Percentiles rank a stretch among this genome's conserved stretches.
These are phyloP conservation scores for Acorus gramineus DNA, from an alignment of 106 monocot genomes.

Conservation along the genomic window DNA sequence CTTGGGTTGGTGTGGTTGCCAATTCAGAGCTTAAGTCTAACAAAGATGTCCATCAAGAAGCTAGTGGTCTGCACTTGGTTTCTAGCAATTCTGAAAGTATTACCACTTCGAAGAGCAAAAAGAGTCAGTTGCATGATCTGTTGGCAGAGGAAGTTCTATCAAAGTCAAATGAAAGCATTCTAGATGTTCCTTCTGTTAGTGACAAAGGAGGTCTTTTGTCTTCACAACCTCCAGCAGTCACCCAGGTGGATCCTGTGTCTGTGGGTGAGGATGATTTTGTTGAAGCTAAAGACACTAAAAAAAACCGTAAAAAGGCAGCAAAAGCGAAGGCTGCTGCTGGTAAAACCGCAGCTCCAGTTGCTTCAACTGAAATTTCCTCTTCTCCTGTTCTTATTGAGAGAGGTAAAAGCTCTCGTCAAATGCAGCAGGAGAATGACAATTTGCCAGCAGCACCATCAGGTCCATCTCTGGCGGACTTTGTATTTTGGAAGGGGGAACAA, in stretches of 20 bases:
- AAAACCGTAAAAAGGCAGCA: constrained; percentile 64
- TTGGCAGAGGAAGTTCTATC: constrained; percentile 69
- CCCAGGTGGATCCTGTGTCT: constrained; percentile 8
- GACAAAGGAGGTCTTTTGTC: constrained; percentile 11
- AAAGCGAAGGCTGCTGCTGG: constrained; percentile 50
- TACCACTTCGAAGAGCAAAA: constrained; percentile 29
- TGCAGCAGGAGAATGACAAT: constrained; percentile 45
- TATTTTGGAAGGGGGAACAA: constrained; percentile 81
- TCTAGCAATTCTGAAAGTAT: constrained; percentile 8
- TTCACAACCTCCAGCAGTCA: constrained; percentile 6
- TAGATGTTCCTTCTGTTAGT: constrained; percentile 8
- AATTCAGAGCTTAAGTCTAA: constrained; percentile 28
- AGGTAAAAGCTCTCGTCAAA: constrained; percentile 29
- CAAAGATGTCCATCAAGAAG: constrained; percentile 19
- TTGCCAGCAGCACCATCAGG: constrained; percentile 52
- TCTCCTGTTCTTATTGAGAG: constrained; percentile 22
- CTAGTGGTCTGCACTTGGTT: not conserved
- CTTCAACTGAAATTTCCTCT: constrained; percentile 31
- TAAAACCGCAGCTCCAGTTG: constrained; percentile 47
- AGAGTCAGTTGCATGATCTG: constrained; percentile 70
- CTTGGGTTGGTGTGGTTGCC: constrained; percentile 27
- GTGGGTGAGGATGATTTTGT: constrained; percentile 66
- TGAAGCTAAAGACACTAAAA: constrained; percentile 84
- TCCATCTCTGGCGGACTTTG: constrained; percentile 91
- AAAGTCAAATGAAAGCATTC: constrained; percentile 33